Evolutionary conservation across 2,329 filamentous ascomycete genomes (phyloP), one percentile per base, ranked within the genome.

Genomic region (Paradendryphiella salina): DNA sequence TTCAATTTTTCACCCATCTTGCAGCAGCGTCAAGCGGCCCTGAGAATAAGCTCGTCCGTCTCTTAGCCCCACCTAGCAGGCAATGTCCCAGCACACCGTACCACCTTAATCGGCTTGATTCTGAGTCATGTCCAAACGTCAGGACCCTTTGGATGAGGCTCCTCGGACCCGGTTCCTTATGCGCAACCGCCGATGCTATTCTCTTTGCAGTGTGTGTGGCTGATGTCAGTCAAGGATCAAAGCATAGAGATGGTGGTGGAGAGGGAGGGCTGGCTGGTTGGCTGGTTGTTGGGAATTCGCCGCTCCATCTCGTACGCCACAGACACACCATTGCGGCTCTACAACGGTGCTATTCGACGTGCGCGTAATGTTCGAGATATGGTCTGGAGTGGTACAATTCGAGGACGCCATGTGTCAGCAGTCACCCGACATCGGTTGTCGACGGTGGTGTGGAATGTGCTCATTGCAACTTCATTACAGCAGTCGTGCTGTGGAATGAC

Each of bases 221-320:
- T 40, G 32, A 49, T 31, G 14, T 21, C 4, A n/a, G 15, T 37
- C 33, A 29, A 37, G 23, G 42, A 21, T 36, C 15, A 29, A 17
- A 31, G 42, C 28, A 26, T 13, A 33, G 20, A 21, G 38, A 28
- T 21, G 15, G 45, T 38, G 48, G 50, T 54, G 49, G 50, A 37
- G 29, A 34, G 35, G 39, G 35, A 26, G 38, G 38, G 23, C 29
- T 32, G 21, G 37, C 31, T 26, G 28, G 42, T 38, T 40, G 26
- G 28, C 17, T 46, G 37, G 45, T 50, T 56, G 54, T 56, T 56
- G 54, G 52, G 54, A 40, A 45, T 50, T 56, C 37, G 54, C 54
- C 54, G 50, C 54, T 33, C 46, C 26, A 42, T 41, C 33, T 33
- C 29, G 44, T 41, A 52, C 36, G 43, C 37, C 44, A 42, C 46